These are phyloP conservation scores for Nicotiana tomentosiformis DNA, from an alignment of 257 asterid species.

Conservation along the genomic window DNA sequence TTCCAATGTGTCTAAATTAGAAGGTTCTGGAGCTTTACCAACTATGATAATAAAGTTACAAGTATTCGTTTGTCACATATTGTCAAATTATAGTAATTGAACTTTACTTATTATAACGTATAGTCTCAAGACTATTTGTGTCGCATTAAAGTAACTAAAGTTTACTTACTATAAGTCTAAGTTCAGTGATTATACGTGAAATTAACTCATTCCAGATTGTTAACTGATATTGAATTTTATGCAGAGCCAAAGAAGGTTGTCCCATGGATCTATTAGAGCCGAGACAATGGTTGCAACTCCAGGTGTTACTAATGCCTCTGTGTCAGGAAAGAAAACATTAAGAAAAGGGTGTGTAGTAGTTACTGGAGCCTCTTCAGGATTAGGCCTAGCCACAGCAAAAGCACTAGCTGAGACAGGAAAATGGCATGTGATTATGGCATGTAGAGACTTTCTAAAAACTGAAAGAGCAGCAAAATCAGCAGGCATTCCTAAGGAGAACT, in stretches of 20 bases:
- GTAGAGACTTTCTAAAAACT: slow-evolving; percentile 81
- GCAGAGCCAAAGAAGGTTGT: slow-evolving; percentile 36
- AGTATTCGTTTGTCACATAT: too few species aligned
- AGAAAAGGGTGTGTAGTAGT: slow-evolving; percentile 65
- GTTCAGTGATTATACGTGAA: background rate
- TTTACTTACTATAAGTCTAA: background rate
- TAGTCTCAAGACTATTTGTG: background rate
- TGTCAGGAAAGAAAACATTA: slow-evolving; percentile 59
- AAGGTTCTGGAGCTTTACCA: background rate
- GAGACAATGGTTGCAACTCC: slow-evolving; percentile 48
- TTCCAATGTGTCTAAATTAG: background rate
- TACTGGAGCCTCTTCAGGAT: slow-evolving; percentile 86
- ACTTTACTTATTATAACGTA: too few species aligned
- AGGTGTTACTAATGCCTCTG: slow-evolving; percentile 22
- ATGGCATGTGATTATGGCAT: slow-evolving; percentile 90
- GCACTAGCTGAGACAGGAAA: slow-evolving; percentile 77
- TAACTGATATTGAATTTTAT: background rate
- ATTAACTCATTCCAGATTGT: background rate
- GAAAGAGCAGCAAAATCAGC: slow-evolving; percentile 74
- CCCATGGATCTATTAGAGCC: slow-evolving; percentile 31
- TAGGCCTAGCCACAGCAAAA: slow-evolving; percentile 86
- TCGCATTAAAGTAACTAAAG: background rate
- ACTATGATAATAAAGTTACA: too few species aligned
- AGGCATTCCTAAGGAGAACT: slow-evolving; percentile 69
- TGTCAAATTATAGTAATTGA: too few species aligned